Conservation (phyloP, 129 eudicot genomes). For the Tanacetum coccineum region DNA sequence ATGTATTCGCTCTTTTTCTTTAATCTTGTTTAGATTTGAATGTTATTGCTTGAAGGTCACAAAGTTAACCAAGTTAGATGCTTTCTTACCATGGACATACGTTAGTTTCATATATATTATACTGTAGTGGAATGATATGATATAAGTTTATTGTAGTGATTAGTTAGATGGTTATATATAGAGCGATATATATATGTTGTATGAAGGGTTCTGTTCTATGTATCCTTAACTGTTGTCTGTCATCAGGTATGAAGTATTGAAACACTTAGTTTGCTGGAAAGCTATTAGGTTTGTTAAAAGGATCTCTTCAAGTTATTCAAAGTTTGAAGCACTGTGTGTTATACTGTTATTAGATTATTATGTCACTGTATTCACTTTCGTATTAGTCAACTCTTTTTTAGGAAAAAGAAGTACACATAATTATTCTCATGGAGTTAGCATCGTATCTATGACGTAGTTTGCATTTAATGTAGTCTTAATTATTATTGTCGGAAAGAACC, state of each 20-base stretch:
- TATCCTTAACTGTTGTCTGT: no score
- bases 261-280: no score
- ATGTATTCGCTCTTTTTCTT: no score
- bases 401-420: neutral
- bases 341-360: neutral
- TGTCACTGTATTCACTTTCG: constrained; percentile 9
- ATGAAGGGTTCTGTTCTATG: no score
- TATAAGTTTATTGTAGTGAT: neutral
- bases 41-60: neutral
- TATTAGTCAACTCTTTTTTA: neutral
- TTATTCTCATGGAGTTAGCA: neutral
- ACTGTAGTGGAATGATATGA: constrained; percentile 1
- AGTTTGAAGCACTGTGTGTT: neutral
- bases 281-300: neutral
- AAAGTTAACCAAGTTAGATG: constrained; percentile 5
- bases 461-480: constrained; percentile 8
- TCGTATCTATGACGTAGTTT: neutral
- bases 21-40: neutral
- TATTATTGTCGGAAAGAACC: constrained; percentile 11
- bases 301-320: neutral
- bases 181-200: neutral
- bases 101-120: neutral
- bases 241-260: no score
- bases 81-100: neutral
- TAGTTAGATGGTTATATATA: neutral